Evolutionary conservation across 176 grass and related monocot genomes (phyloP), one percentile per base, ranked within the genome.

Genomic region (Chrysopogon serrulatus): DNA sequence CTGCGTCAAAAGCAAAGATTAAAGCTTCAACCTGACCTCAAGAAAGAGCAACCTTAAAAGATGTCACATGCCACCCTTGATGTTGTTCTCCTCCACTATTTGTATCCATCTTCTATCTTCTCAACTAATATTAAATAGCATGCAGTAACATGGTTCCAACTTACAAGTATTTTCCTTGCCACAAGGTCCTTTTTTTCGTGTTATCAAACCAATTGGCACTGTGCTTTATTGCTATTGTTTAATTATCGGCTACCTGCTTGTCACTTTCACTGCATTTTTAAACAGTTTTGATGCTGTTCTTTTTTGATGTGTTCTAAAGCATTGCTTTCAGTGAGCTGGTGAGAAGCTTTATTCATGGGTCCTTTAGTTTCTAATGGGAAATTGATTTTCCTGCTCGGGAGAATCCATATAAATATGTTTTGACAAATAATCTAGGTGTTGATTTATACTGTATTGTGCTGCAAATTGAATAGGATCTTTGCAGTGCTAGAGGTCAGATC

Each of bases 61-160:
- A 32, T 63, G 85, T 66, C 72, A 57, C 16, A 32, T 74, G 89
- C 71, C 71, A 82, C 64, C 31, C 45, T 78, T 47, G 47, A 81
- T 34, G 75, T 87, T 76, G 65, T 74, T 82, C 63, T 86, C 67
- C 67, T 92, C 59, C 82, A 76, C 67, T 61, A 73, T 35, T 49
- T 70, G n/a, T 3, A 70, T 63, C 62, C 45, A 9, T 39, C 17
- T 74, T 60, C 62, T 73, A 56, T 80, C 16, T 76, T 76, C 15
- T 68, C 71, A 18, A 12, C 24, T 67, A 61, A 69, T 77, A 47
- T 61, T 37, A 30, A 69, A 77, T 77, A 54, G 7, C 6, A 33
- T 45, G 16, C 41, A 14, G n/a, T 60, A 78, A 85, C 72, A 77
- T 53, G 18, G 15, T 80, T 1, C 27, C 47, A 65, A 80, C 26